Evolutionary conservation across 73 alveolate species (phyloP).

Genomic region (Tetrahymena borealis): DNA sequence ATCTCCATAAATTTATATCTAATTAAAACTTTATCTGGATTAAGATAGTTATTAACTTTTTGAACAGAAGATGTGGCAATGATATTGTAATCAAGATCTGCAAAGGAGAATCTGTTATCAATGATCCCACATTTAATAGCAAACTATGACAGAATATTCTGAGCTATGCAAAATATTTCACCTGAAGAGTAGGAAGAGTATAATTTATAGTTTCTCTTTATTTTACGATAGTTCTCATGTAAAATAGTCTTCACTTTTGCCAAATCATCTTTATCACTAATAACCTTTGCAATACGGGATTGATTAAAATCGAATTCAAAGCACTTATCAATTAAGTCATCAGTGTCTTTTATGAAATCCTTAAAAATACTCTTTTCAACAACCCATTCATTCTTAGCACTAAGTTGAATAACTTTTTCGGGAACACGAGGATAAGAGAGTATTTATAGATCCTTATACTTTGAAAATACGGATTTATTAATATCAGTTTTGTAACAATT

Average conservation of each 20-base stretch:
- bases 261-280: conserved; percentile 14
- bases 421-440: not conserved
- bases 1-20: conserved; percentile 37
- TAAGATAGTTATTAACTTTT: not conserved
- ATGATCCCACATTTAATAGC: not conserved
- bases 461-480: not conserved
- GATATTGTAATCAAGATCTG: not conserved
- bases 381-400: conserved; percentile 22
- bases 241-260: conserved; percentile 13
- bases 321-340: conserved; percentile 60
- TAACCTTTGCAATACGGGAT: conserved; percentile 34
- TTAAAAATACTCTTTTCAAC: conserved; percentile 58
- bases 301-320: conserved; percentile 74
- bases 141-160: not conserved
- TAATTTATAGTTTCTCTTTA: not conserved
- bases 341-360: conserved; percentile 54
- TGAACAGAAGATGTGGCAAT: not conserved
- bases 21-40: conserved; percentile 23
- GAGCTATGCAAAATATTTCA: not conserved
- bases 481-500: not conserved
- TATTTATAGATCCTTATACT: not conserved
- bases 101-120: not conserved
- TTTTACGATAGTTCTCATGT: conserved; percentile 12
- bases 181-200: not conserved
- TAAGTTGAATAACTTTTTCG: not conserved